A percentile compares a stretch with the other conserved stretches of the same genome.
phyloP scores from a whole-genome alignment of 1,139 yeast species.

The Scheffersomyces illinoinensis region DNA sequence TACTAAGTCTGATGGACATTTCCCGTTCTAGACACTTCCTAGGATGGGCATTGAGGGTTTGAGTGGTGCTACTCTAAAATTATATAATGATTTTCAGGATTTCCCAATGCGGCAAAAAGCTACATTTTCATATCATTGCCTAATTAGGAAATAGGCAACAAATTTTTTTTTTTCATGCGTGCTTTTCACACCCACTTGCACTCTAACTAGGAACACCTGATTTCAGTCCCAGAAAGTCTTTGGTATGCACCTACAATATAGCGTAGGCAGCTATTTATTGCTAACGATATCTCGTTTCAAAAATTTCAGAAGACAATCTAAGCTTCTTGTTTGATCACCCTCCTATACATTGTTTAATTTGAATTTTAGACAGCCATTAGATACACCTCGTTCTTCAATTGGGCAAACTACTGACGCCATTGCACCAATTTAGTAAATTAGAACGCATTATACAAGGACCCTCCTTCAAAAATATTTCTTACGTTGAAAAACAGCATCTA shows the following conservation, averaged over 20 bases:
- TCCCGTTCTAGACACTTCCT: constrained; percentile 4
- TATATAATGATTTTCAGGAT: background rate
- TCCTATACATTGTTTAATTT: background rate
- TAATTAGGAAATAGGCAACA: constrained; percentile 6
- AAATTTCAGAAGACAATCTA: background rate
- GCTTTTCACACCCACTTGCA: background rate
- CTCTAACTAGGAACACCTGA: background rate
- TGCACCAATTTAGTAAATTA: background rate
- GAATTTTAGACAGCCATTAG: background rate
- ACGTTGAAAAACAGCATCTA: background rate
- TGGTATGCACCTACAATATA: background rate
- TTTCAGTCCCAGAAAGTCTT: background rate
- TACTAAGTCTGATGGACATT: constrained; percentile 1
- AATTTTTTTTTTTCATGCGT: background rate
- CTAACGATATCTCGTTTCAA: background rate
- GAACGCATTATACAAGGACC: background rate
- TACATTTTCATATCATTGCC: constrained; percentile 7
- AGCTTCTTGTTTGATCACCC: background rate
- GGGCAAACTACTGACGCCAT: background rate
- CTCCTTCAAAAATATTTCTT: background rate
- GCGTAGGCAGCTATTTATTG: background rate
- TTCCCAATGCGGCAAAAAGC: background rate
- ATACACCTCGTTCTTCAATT: background rate
- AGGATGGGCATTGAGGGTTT: constrained; percentile 1
- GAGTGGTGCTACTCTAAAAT: background rate